phyloP scores from a whole-genome alignment of 805 yeast genomes.

The Suhomyces vadensis region DNA sequence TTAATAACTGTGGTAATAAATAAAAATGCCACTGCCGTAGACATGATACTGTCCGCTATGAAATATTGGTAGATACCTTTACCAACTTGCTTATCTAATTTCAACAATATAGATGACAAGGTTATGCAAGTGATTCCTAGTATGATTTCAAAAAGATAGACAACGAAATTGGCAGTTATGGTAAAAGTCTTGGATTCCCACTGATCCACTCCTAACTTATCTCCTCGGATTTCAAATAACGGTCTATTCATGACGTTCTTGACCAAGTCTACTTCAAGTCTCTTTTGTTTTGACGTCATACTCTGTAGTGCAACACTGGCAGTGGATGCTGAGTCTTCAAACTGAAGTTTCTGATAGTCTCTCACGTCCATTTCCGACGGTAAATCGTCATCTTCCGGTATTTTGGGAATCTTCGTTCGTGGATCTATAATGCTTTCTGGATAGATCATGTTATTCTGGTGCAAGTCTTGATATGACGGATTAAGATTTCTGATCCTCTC shows the following conservation, averaged over 20 bases:
- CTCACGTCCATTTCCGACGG: slow-evolving; percentile 27
- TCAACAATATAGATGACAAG: slow-evolving; percentile 26
- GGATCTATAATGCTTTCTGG: slow-evolving; percentile 7
- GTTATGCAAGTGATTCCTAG: slow-evolving; percentile 30
- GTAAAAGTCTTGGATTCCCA: slow-evolving; percentile 15
- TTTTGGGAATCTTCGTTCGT: slow-evolving; percentile 7
- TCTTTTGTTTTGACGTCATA: slow-evolving; percentile 21
- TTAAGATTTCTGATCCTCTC: slow-evolving; percentile 2
- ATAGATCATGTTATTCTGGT: slow-evolving; percentile 5
- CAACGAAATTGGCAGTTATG: slow-evolving; percentile 29
- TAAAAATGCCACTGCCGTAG: slow-evolving; percentile 33
- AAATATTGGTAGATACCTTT: slow-evolving; percentile 36
- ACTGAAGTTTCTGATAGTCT: slow-evolving; percentile 11
- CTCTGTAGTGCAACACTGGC: slow-evolving; percentile 17
- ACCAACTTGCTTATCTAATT: slow-evolving; percentile 24
- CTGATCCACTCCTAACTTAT: slow-evolving; percentile 16
- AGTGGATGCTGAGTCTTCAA: not conserved
- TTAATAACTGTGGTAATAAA: slow-evolving; percentile 39
- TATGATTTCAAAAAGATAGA: slow-evolving; percentile 33
- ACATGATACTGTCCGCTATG: slow-evolving; percentile 36
- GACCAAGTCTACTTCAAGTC: slow-evolving; percentile 29
- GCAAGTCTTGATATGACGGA: slow-evolving; percentile 7
- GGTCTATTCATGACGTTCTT: slow-evolving; percentile 37
- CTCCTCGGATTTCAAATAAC: slow-evolving; percentile 22
- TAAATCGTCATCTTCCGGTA: slow-evolving; percentile 19